A percentile compares a stretch with the other conserved stretches of the same genome.
phyloP scores from a whole-genome alignment of 768 basidiomycete genomes.

The Sarcodon aspratus region DNA sequence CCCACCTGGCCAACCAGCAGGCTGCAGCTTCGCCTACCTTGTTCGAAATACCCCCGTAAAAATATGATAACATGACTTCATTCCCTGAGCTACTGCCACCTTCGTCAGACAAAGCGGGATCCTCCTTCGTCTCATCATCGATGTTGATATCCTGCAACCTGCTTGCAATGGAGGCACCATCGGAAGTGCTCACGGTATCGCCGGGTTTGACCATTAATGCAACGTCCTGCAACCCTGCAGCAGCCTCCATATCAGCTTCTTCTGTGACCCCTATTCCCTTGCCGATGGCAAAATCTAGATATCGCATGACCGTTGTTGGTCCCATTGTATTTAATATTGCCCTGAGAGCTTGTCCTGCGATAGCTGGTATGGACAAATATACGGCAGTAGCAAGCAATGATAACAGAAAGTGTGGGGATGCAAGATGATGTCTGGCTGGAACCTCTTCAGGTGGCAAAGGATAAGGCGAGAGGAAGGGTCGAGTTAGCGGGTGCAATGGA shows the following conservation, averaged over 20 bases:
- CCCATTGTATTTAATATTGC: conserved; percentile 65
- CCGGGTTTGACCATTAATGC: conserved; percentile 30
- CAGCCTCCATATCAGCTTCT: conserved; percentile 40
- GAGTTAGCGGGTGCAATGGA: conserved; percentile 56
- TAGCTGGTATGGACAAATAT: conserved; percentile 72
- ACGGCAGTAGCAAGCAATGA: conserved; percentile 81
- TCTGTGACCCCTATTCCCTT: conserved; percentile 37
- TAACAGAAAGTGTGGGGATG: conserved; percentile 70
- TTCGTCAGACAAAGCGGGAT: conserved; percentile 9
- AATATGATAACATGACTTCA: conserved; percentile 20
- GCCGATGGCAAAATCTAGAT: conserved; percentile 78
- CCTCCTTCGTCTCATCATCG: conserved; percentile 8
- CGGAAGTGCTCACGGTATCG: neutral
- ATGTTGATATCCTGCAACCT: neutral
- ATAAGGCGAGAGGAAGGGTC: conserved; percentile 36
- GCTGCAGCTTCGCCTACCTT: conserved; percentile 86
- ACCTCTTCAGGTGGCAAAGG: conserved; percentile 15
- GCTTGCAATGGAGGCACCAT: neutral
- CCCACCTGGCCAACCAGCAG: conserved; percentile 87
- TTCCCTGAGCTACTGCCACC: conserved; percentile 14
- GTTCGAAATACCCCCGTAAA: conserved; percentile 82
- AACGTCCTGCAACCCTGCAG: conserved; percentile 60
- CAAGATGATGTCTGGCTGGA: conserved; percentile 47
- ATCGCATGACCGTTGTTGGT: conserved; percentile 64
- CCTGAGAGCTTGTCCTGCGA: conserved; percentile 67